Conservation (phyloP, 2,329 filamentous ascomycete species). For the Neoarthrinium moseri region DNA sequence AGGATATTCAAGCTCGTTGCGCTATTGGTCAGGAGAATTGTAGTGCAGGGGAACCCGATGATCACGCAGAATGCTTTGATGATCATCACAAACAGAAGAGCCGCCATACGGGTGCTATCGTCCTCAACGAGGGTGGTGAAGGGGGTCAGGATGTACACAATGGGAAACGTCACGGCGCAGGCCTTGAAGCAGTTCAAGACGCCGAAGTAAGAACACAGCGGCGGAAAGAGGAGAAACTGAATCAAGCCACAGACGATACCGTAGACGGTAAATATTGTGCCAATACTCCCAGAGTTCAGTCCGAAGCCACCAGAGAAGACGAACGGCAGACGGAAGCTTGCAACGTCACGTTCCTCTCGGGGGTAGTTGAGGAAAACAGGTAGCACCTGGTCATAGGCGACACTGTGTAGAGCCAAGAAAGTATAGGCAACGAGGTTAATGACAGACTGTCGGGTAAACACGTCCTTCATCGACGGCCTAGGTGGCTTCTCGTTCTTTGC, state of each 20-base stretch:
- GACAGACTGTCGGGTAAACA: constrained; percentile 72
- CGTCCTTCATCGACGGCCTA: constrained; percentile 30
- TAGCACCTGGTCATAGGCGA: constrained; percentile 84
- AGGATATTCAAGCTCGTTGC: constrained; percentile 73
- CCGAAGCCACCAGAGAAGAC: constrained; percentile 84
- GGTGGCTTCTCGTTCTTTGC: constrained; percentile 18
- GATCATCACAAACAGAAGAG: constrained; percentile 68
- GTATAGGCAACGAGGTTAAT: constrained; percentile 78
- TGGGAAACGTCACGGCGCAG: constrained; percentile 65
- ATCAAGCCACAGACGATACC: constrained; percentile 76
- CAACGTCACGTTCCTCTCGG: constrained; percentile 50
- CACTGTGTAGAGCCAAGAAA: constrained; percentile 75
- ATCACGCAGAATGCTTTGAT: constrained; percentile 75
- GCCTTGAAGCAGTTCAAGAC: constrained; percentile 70
- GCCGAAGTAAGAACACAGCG: constrained; percentile 69
- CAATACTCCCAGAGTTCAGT: constrained; percentile 69
- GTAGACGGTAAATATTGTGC: constrained; percentile 81
- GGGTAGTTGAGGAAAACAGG: constrained; percentile 87
- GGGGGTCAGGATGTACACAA: constrained; percentile 79
- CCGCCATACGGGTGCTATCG: constrained; percentile 49
- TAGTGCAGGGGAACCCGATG: constrained; percentile 84
- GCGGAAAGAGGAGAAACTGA: constrained; percentile 85
- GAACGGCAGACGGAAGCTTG: constrained; percentile 67
- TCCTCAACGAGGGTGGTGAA: constrained; percentile 68
- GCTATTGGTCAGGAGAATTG: constrained; percentile 88